Percentiles rank a stretch among this genome's conserved stretches.
phyloP scores from a whole-genome alignment of 768 basidiomycete genomes.

The Tricholoma flavovirens region DNA sequence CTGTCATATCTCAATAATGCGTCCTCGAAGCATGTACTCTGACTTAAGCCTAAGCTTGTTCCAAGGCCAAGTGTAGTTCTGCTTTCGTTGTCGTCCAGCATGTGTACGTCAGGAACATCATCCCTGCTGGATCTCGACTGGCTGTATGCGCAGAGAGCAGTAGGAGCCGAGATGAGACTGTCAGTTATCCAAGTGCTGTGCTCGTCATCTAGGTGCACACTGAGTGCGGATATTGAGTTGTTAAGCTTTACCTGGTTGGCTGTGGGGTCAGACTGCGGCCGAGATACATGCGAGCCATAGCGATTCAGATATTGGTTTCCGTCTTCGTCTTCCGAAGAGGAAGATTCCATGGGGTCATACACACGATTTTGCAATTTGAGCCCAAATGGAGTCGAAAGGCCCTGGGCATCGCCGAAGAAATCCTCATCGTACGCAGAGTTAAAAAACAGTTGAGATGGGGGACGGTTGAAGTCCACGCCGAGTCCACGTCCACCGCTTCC shows the following conservation, averaged over 20 bases:
- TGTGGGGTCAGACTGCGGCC: not conserved
- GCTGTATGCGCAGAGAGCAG: conserved; percentile 16
- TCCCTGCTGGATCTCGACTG: not conserved
- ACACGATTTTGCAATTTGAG: not conserved
- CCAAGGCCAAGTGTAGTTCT: conserved; percentile 8
- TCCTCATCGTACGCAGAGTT: conserved; percentile 16
- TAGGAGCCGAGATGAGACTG: conserved; percentile 40
- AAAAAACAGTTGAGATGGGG: conserved; percentile 33
- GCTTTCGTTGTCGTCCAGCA: not conserved
- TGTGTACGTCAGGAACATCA: not conserved
- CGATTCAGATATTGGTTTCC: conserved; percentile 16
- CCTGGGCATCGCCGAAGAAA: conserved; percentile 18
- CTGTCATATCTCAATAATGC: not conserved
- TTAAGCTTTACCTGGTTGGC: not conserved
- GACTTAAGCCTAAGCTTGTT: not conserved
- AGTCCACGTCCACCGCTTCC: conserved; percentile 15
- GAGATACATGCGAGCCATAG: not conserved
- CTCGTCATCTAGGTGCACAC: not conserved
- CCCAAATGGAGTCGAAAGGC: conserved; percentile 26
- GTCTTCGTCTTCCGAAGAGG: conserved; percentile 17
- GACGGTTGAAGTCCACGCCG: conserved; percentile 33
- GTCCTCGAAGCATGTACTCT: not conserved
- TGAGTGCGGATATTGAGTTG: not conserved
- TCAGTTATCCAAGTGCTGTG: conserved; percentile 34
- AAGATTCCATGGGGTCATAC: conserved; percentile 1